Evolutionary conservation across 805 yeast genomes (phyloP), one percentile per base, ranked within the genome.

Genomic region (Pichia gijzeniarum): DNA sequence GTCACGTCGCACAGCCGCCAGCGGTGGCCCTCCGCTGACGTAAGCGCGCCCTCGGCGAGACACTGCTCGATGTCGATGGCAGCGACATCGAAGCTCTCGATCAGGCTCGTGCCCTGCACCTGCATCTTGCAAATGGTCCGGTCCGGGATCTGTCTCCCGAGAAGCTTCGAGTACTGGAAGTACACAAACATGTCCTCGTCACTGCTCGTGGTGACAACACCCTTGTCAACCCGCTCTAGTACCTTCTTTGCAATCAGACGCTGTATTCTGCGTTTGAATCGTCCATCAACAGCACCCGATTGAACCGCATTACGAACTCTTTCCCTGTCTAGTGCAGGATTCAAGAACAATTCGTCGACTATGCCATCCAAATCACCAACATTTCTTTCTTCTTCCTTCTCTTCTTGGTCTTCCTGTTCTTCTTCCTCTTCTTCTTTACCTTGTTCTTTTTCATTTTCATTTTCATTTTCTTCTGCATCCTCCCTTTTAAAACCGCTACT

Each of bases 1-100:
- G 55, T 53, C 9, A 51, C 22, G 7, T 38, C 48, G 30, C 57
- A 54, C 5, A 47, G 19, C 13, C 38, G 40, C 57, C 57, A 54
- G 4, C n/a, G 30, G 22, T 49, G 54, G 1, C 56, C 56, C 28
- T 50, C 54, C 4, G 32, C 10, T 2, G 53, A 50, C 4, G 18
- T 34, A 16, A 44, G 22, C 20, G 16, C 30, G 14, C 21, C 22
- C 12, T 16, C 36, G 21, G 12, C 16, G 21, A 28, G 5, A 27
- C 40, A 21, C 8, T 35, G 33, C 5, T 39, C 38, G 22, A 33
- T 35, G 5, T 40, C 43, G 5, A 32, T 18, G 13, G 16, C 12
- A 14, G 36, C 42, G 3, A 46, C 33, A 31, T 32, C 34, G 17
- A 48, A 51, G 18, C 45, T 45, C 19, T 48, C 48, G 4, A 25